Percentiles rank a stretch among this genome's conserved stretches.
Evolutionary conservation across 2,329 filamentous ascomycete genomes (phyloP).

Genomic region (Ophiocordyceps camponoti-rufipedis): DNA sequence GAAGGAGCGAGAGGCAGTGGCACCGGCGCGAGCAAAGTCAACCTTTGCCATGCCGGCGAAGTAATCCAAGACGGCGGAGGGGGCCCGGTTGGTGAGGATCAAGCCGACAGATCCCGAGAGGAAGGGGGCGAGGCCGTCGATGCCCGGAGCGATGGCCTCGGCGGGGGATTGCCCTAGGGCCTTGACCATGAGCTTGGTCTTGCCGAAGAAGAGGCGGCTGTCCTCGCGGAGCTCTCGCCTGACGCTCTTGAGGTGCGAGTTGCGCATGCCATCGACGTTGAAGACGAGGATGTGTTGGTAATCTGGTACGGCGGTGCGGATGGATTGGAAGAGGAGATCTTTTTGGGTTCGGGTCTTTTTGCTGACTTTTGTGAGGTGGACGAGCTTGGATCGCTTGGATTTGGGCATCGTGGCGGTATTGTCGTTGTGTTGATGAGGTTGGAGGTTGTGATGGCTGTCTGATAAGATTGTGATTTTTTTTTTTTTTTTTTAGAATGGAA

Average conservation of each 20-base stretch:
- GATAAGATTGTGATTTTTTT: too few relatives aligned
- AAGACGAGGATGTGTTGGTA: conserved; percentile 92
- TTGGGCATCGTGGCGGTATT: conserved; percentile 57
- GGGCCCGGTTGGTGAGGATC: conserved; percentile 68
- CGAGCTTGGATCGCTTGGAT: conserved; percentile 80
- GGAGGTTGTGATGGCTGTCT: neutral
- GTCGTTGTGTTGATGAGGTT: neutral
- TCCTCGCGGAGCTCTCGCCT: conserved; percentile 65
- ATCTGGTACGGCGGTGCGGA: conserved; percentile 67
- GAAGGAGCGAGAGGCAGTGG: conserved; percentile 55
- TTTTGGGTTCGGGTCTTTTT: conserved; percentile 92
- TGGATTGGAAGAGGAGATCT: conserved; percentile 70
- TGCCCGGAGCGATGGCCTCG: conserved; percentile 64
- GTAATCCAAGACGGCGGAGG: conserved; percentile 48
- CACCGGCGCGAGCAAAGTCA: conserved; percentile 85
- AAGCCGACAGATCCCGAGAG: conserved; percentile 74
- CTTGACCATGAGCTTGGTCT: conserved; percentile 97
- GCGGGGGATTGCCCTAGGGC: conserved; percentile 66
- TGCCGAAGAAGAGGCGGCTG: conserved; percentile 85
- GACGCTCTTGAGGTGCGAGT: conserved; percentile 86
- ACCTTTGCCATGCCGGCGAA: conserved; percentile 55
- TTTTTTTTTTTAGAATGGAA: neutral
- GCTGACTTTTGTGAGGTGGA: conserved; percentile 76
- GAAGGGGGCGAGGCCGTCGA: conserved; percentile 49
- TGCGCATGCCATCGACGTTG: conserved; percentile 91